These are phyloP conservation scores for Mortierella hygrophila DNA, from an alignment of 192 early-diverging fungal genomes.

Conservation along the genomic window DNA sequence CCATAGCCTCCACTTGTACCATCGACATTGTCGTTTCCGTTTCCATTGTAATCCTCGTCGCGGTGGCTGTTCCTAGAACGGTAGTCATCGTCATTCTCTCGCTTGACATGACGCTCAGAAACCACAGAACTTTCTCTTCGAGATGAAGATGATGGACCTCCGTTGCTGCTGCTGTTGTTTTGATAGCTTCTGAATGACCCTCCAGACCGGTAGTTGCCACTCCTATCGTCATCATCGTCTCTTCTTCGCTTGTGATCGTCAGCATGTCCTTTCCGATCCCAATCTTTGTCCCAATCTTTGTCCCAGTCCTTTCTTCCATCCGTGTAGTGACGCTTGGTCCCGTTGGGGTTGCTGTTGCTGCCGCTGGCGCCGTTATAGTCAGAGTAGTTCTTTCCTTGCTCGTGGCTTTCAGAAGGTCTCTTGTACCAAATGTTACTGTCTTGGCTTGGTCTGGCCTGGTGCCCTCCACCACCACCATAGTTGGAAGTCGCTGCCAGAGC, in stretches of 20 bases:
- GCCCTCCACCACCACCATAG: neutral
- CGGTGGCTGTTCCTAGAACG: neutral
- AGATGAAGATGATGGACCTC: neutral
- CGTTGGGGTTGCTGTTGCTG: neutral
- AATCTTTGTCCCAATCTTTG: constrained; percentile 6
- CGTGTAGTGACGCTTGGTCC: constrained; percentile 15
- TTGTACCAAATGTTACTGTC: constrained; percentile 3
- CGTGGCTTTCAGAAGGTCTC: neutral
- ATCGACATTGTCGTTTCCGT: neutral
- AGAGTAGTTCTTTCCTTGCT: neutral
- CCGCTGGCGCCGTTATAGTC: neutral
- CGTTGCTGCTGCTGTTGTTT: neutral
- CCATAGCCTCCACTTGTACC: neutral
- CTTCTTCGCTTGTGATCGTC: constrained; percentile 17
- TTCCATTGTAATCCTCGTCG: neutral
- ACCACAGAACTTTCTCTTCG: neutral
- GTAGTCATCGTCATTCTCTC: constrained; percentile 5
- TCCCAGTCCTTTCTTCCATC: constrained; percentile 8
- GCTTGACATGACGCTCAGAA: constrained; percentile 2
- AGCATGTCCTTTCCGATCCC: constrained; percentile 15
- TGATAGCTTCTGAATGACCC: constrained; percentile 9
- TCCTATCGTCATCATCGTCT: neutral
- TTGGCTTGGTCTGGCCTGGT: constrained; percentile 2
- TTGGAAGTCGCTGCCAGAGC: neutral
- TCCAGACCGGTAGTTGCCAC: neutral